A percentile compares a stretch with the other conserved stretches of the same genome.
Conservation (phyloP, 2,329 filamentous ascomycete genomes). For the Aspergillus pseudoviridinutans region DNA sequence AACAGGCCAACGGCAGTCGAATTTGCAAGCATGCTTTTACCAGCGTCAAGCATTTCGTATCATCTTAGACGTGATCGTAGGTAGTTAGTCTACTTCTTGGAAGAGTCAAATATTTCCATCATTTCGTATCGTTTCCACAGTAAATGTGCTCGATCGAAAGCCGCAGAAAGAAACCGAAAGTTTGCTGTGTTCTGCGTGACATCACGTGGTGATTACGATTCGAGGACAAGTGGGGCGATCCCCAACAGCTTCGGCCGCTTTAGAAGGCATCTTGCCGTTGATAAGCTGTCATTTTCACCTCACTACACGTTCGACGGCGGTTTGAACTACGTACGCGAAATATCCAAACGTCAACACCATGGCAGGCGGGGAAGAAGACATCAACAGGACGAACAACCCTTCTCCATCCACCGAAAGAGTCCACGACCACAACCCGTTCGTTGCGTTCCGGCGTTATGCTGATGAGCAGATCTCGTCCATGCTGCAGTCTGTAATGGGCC, state of each 20-base stretch:
- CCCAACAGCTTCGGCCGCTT: constrained; percentile 29
- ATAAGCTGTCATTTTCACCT: not conserved
- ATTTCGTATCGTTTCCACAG: not conserved
- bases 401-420: constrained; percentile 12
- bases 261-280: not conserved
- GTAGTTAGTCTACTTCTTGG: not conserved
- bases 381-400: constrained; percentile 10
- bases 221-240: constrained; percentile 20
- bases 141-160: not conserved
- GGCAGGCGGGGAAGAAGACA: constrained; percentile 20
- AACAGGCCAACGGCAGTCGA: not conserved
- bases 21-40: not conserved
- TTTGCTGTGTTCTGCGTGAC: constrained; percentile 14
- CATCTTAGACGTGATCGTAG: not conserved
- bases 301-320: not conserved
- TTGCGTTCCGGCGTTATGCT: constrained; percentile 58
- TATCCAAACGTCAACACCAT: constrained; percentile 14
- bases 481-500: constrained; percentile 49
- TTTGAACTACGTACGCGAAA: not conserved
- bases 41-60: not conserved
- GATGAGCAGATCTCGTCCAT: constrained; percentile 56
- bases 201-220: constrained; percentile 28
- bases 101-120: not conserved
- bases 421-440: constrained; percentile 52
- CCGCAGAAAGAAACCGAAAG: not conserved